Base-by-base conservation (phyloP, 2,329 filamentous ascomycete species). In the Sclerotinia glacialis region DNA sequence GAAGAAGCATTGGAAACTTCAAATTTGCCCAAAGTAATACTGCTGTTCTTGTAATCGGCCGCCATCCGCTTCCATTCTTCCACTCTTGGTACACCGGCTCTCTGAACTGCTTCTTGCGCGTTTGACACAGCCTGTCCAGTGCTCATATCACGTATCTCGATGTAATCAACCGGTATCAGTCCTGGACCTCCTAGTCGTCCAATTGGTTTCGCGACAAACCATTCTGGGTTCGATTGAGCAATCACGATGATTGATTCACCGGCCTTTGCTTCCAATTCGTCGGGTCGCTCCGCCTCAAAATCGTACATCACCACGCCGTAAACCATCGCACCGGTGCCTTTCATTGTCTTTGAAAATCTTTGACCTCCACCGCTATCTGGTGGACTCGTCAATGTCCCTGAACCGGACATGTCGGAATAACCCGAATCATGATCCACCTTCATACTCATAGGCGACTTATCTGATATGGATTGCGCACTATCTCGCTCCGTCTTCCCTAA, bases 61-160 rank as follows among this genome's bases (percentile, higher is more conserved):
- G 95, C 93, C 92, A 97, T 97, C 80, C 96, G 96, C 82, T 99
- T 99, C 95, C 95, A 99, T 75, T 99, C 95, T 76, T 99, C 95
- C 4, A 99, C 95, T 74, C 89, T 90, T 16, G 95, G 95, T 9
- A 99, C 93, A 26, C 94, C 93, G 1, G 95, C 95, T 72, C 89
- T 88, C 73, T 87, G 86, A 66, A 99, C 92, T 1, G 95, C 94
- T 40, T 93, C 93, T 34, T 91, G 83, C 0, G 94, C 87, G 77
- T 98, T 92, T 23, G 85, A 78, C 1, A 97, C 92, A 0, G 93
- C 85, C 72, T 91, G 86, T 61, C 94, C 93, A 0, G 91, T 93
- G 6, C 88, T 86, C 90, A 97, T 97, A 78, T 98, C 95, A 77
- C 92, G 86, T 72, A 99, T 94, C 79, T 99, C 93, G 72, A 99